Evolutionary conservation across 2,329 filamentous ascomycete genomes (phyloP).

Genomic region (Rhynchosporium graminicola): DNA sequence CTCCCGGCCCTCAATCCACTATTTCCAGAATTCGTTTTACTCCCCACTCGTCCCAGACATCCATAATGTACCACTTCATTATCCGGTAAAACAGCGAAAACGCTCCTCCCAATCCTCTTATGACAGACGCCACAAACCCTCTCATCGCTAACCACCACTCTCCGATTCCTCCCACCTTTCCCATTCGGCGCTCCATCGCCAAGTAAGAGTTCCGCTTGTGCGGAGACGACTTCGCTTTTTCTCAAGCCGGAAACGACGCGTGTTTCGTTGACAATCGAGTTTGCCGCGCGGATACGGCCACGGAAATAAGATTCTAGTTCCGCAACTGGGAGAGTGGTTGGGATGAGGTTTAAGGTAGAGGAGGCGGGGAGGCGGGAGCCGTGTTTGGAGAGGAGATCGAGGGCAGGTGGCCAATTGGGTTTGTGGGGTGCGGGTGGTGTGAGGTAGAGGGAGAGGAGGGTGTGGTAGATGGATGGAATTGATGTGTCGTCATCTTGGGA

Average conservation of each 20-base stretch:
- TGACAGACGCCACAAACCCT: constrained; percentile 89
- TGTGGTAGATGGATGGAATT: constrained; percentile 84
- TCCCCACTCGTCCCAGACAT: constrained; percentile 62
- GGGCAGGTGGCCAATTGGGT: constrained; percentile 74
- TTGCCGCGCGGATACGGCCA: constrained; percentile 84
- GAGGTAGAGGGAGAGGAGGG: constrained; percentile 85
- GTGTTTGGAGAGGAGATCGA: constrained; percentile 87
- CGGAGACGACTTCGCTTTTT: constrained; percentile 75
- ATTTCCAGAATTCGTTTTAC: constrained; percentile 42
- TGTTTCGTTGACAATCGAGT: constrained; percentile 76
- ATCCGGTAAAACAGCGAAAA: constrained; percentile 86
- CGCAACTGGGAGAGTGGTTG: constrained; percentile 72
- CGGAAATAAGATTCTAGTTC: constrained; percentile 89
- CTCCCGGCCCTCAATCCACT: constrained; percentile 29
- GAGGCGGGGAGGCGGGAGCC: constrained; percentile 86
- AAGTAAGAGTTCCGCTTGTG: constrained; percentile 71
- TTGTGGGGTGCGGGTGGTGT: constrained; percentile 73
- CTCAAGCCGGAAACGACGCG: constrained; percentile 76
- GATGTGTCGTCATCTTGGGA: constrained; percentile 51
- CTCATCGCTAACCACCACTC: constrained; percentile 85
- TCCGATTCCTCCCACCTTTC: constrained; percentile 58
- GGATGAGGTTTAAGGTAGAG: constrained; percentile 84
- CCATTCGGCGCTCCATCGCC: constrained; percentile 62
- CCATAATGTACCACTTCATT: constrained; percentile 81
- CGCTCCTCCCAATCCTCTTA: constrained; percentile 87